Percentiles rank a stretch among this genome's conserved stretches.
phyloP scores from a whole-genome alignment of 73 alveolate genomes.

The Effrenium voratum region DNA sequence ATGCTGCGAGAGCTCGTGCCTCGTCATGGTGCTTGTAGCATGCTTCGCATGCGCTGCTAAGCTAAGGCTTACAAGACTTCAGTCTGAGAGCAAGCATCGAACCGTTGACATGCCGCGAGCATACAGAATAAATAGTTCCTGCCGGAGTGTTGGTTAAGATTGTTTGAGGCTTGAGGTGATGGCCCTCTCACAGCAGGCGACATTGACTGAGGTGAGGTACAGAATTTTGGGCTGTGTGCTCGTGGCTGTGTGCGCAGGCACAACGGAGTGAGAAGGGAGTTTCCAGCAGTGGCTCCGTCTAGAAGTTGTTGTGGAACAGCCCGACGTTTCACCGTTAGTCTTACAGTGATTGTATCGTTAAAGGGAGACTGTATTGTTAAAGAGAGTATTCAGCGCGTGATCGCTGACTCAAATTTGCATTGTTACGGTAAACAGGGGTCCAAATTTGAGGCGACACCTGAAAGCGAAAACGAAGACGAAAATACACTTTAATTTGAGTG shows the following conservation, averaged over 20 bases:
- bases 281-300: neutral
- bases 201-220: no score
- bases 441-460: no score
- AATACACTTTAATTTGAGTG: no score
- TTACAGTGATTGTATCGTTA: neutral
- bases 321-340: neutral
- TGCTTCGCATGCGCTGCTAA: neutral
- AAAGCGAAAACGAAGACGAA: no score
- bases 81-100: slow-evolving; percentile 40
- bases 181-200: slow-evolving; percentile 26
- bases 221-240: no score
- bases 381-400: no score
- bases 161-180: slow-evolving; percentile 43
- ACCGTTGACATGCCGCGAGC: slow-evolving; percentile 30
- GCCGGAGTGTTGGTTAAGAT: neutral
- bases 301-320: neutral
- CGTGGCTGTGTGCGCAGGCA: neutral
- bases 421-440: no score
- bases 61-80: slow-evolving; percentile 56
- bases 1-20: slow-evolving; percentile 29
- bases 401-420: no score
- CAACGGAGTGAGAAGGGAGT: neutral
- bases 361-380: neutral
- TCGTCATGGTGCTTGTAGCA: neutral
- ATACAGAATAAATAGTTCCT: neutral